Evolutionary conservation across 1,284 basidiomycete species (phyloP), one percentile per base, ranked within the genome.

Genomic region (Cutaneotrichosporon spelunceum): DNA sequence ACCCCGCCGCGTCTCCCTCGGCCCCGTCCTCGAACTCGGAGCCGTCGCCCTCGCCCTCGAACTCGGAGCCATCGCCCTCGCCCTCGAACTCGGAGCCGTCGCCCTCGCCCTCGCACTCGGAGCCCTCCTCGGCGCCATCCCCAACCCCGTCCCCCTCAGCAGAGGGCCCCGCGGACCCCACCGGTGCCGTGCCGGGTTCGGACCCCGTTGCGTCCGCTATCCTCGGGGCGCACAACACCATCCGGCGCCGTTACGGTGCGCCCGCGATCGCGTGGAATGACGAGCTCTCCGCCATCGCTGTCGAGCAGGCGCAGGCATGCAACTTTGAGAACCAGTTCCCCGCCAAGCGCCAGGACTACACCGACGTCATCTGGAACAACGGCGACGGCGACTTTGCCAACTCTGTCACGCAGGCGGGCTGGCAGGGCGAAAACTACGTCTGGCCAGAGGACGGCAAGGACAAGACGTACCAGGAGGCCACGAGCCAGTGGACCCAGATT

Each of bases 401-500:
- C n/a, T 14, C 14, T n/a, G 16, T 53, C 33, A 3, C 21, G 21
- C 30, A 47, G 10, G n/a, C 50, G 11, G 30, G 50, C 3, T 19
- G 19, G 29, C 30, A 53, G 30, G 50, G 50, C 50, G 50, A 23
- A 10, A 53, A 39, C 21, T 53, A 53, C 52, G 13, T 26, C 23
- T 53, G 36, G 34, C 9, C 33, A 13, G 23, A 33, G 13, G 21
- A 19, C 2, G 52, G 52, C 11, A 19, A 19, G 16, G 39, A 42
- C 19, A 42, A 42, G 39, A 42, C 39, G 19, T 53, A 24, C 23
- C 33, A 53, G 33, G 33, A 53, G 3, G 23, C 21, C 6, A 11
- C 50, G 4, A 10, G 9, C 21, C 58, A 33, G 21, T 60, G 42
- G 29, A 60, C 26, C 36, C 53, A 70, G 61, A 68, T 77, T 47